Percentiles rank a stretch among this genome's conserved stretches.
phyloP scores from a whole-genome alignment of 2,329 filamentous ascomycete genomes.

The Fusarium sp. region DNA sequence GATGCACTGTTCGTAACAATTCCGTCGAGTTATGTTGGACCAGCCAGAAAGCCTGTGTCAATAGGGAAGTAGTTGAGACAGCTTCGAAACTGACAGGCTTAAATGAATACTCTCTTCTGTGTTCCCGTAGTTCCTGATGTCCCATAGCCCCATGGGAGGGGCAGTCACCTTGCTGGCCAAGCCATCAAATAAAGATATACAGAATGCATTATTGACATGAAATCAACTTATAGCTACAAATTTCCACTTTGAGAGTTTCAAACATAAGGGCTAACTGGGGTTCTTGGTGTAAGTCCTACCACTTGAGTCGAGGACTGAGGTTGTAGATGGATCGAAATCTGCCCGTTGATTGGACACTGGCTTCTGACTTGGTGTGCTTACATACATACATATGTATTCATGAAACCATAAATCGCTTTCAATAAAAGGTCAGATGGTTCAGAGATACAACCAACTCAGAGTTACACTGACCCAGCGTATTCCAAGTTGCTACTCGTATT shows the following conservation, averaged over 20 bases:
- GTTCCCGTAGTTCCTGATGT: neutral
- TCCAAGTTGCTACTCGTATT: neutral
- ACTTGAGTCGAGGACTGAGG: neutral
- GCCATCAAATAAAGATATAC: neutral
- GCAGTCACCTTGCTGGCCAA: neutral
- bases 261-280: neutral
- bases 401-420: neutral
- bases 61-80: neutral
- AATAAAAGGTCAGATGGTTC: neutral
- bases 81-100: no score
- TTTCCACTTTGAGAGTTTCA: neutral
- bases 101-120: neutral
- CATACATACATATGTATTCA: neutral
- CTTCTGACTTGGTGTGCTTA: neutral
- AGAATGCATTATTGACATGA: neutral
- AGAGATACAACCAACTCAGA: neutral
- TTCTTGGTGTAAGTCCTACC: neutral
- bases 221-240: neutral
- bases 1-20: neutral
- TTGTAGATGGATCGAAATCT: neutral
- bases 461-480: neutral
- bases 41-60: neutral
- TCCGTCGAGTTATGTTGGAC: rapidly evolving
- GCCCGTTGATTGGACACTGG: neutral
- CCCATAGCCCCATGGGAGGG: no score